Evolutionary conservation across 148 eudicot genomes (phyloP), one percentile per base, ranked within the genome.

Genomic region (Heliamphora exappendiculata): DNA sequence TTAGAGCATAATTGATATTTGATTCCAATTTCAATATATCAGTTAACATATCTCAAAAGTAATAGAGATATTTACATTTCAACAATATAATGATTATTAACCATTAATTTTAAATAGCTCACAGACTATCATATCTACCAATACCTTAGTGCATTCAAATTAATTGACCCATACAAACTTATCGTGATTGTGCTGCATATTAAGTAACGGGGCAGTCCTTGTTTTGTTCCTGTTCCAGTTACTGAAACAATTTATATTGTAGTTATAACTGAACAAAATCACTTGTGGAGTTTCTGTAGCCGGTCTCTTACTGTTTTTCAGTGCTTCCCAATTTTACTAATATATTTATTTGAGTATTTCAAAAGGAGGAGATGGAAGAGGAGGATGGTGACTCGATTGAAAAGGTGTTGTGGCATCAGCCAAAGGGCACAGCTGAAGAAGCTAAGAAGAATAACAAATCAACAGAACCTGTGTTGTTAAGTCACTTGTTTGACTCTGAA

Each of bases 401-500:
- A 81, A 93, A 85, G 83, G 98, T 96, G 44, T 83, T 90, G 76
- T 96, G 98, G 97, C 99, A 96, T 89, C 99, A 96, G 77, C 93
- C 91, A 33, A 89, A 79, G 86, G 99, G 99, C 76, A 91, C 84
- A 80, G 98, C 98, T 57, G 99, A 93, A 80, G 99, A 96, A 84
- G 98, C 99, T 67, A 70, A 59, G 74, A 87, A 82, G 80, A 85
- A 83, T 76, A 87, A 87, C 50, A 93, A 80, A 79, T 90, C 97
- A 68, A 84, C 89, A 17, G 94, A 91, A 24, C 97, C 98, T 31
- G 81, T 88, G 78, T 82, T 96, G 77, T 70, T 90, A 78, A 90
- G 89, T 82, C 88, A 93, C 79, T 86, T 93, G 79, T 93, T 86
- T 84, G 91, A 93, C 74, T 81, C 88, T 12, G 93, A 91, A 83